Evolutionary conservation across 1,139 yeast species (phyloP).

Genomic region (Sugiyamaella japonica): DNA sequence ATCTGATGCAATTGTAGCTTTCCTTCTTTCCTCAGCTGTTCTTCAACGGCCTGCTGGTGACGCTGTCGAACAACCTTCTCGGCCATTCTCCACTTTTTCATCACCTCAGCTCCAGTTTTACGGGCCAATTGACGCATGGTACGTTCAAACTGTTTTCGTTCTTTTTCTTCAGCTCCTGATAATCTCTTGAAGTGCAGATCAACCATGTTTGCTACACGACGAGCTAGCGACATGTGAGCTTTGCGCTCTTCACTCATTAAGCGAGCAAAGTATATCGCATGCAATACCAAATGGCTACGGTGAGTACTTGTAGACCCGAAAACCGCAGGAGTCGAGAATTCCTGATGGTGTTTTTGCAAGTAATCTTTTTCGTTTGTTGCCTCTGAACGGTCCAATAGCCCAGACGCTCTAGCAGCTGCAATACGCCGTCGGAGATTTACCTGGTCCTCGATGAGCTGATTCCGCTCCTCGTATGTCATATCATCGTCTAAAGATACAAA

Average conservation of each 20-base stretch:
- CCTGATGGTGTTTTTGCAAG: conserved; percentile 41
- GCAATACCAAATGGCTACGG: conserved; percentile 72
- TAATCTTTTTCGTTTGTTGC: neutral
- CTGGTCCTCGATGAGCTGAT: conserved; percentile 51
- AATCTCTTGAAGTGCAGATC: conserved; percentile 85
- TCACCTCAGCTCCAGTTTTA: conserved; percentile 77
- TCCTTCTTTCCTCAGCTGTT: conserved; percentile 68
- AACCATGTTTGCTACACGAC: conserved; percentile 75
- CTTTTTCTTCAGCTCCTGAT: conserved; percentile 85
- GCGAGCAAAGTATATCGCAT: conserved; percentile 72
- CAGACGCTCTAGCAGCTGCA: conserved; percentile 53
- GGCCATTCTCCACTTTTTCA: conserved; percentile 89
- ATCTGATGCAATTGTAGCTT: conserved; percentile 86
- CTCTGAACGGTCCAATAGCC: conserved; percentile 40
- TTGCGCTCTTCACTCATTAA: conserved; percentile 67
- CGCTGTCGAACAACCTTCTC: conserved; percentile 66
- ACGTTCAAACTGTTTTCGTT: conserved; percentile 58
- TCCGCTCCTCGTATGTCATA: conserved; percentile 48
- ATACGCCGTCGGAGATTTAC: conserved; percentile 48
- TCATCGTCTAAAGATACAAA: conserved; percentile 60
- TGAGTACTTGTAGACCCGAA: conserved; percentile 46
- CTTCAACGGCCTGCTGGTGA: conserved; percentile 40
- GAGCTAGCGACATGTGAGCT: conserved; percentile 65
- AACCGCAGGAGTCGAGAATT: conserved; percentile 45
- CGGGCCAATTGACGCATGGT: conserved; percentile 65